Percentiles rank a stretch among this genome's conserved stretches.
These are phyloP conservation scores for Coemansia sp. DNA, from an alignment of 192 early-diverging fungal species.

Conservation along the genomic window DNA sequence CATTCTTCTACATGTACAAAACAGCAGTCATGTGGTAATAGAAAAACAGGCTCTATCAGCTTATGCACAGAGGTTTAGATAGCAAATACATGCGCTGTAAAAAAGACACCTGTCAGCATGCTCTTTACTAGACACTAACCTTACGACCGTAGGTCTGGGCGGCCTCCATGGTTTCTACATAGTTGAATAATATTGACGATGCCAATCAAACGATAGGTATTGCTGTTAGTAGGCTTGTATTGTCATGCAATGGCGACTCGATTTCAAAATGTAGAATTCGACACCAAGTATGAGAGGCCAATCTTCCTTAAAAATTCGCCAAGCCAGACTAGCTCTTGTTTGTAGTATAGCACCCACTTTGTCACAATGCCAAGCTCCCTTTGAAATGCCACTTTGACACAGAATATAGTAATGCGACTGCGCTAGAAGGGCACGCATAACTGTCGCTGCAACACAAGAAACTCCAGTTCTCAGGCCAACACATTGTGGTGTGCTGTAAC, in stretches of 20 bases:
- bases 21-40: neutral
- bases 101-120: too few relatives aligned
- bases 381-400: neutral
- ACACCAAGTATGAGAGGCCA: neutral
- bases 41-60: neutral
- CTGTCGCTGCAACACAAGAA: neutral
- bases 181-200: neutral
- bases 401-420: neutral
- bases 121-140: conserved; percentile 12
- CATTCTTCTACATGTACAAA: conserved; percentile 78
- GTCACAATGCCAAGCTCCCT: neutral
- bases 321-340: too few relatives aligned
- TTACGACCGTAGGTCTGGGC: conserved; percentile 58
- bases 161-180: conserved; percentile 55
- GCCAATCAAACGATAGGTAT: neutral
- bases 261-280: neutral
- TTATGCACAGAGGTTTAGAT: neutral
- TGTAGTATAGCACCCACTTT: neutral
- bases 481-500: neutral
- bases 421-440: neutral
- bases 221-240: neutral
- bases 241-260: neutral
- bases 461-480: neutral
- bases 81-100: neutral
- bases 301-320: too few relatives aligned